These are phyloP conservation scores for Aspergillus eucalypticola DNA, from an alignment of 2,329 filamentous ascomycete species.

Conservation along the genomic window DNA sequence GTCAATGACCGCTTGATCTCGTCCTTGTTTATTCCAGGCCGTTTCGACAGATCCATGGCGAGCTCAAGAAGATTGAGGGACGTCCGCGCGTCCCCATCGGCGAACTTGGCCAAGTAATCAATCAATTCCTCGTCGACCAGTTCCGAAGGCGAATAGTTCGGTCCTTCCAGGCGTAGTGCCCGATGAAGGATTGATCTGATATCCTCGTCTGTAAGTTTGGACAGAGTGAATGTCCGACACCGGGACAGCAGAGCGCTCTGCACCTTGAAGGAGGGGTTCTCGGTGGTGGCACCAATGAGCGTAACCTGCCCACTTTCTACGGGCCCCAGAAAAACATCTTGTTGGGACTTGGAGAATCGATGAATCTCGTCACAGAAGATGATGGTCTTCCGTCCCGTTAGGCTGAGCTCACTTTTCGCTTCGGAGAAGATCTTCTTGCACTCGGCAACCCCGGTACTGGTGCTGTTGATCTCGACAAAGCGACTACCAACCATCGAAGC, in stretches of 20 bases:
- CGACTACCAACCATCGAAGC: constrained; percentile 77
- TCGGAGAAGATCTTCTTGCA: constrained; percentile 91
- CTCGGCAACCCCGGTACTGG: constrained; percentile 81
- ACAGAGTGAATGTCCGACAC: constrained; percentile 85
- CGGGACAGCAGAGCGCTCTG: constrained; percentile 83
- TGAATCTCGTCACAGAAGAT: constrained; percentile 98
- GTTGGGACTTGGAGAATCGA: constrained; percentile 85
- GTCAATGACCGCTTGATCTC: constrained; percentile 81
- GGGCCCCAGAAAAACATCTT: constrained; percentile 90
- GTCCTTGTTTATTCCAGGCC: constrained; percentile 67
- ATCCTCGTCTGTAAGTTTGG: constrained; percentile 71
- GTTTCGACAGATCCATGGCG: constrained; percentile 72
- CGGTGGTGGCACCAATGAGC: constrained; percentile 91
- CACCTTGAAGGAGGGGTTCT: constrained; percentile 94
- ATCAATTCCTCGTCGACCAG: constrained; percentile 78
- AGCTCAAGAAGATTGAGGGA: constrained; percentile 91
- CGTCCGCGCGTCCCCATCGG: constrained; percentile 89
- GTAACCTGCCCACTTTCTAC: constrained; percentile 90
- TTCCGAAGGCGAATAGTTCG: constrained; percentile 48
- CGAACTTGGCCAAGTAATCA: constrained; percentile 77
- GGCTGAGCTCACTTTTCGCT: constrained; percentile 72
- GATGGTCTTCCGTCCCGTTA: constrained; percentile 89
- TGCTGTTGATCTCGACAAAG: constrained; percentile 96
- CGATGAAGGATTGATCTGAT: constrained; percentile 72
- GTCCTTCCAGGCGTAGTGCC: constrained; percentile 67